Evolutionary conservation across 2,329 filamentous ascomycete genomes (phyloP).

Genomic region (Ophiosphaerella narmari): DNA sequence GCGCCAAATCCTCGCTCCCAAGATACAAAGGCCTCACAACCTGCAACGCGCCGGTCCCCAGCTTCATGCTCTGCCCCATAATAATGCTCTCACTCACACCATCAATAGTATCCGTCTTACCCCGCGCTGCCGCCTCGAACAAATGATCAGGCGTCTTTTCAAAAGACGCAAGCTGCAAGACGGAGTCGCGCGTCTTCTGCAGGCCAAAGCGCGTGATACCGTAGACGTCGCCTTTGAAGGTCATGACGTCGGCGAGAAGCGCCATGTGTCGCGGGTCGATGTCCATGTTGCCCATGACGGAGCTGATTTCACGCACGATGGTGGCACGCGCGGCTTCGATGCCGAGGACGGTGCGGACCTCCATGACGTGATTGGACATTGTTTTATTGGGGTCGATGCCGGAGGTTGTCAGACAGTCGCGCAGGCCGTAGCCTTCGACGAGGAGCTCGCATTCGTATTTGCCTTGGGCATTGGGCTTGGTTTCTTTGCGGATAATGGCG

Average conservation of each 20-base stretch:
- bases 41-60: constrained; percentile 92
- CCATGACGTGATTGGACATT: constrained; percentile 86
- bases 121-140: constrained; percentile 89
- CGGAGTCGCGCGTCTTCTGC: constrained; percentile 93
- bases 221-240: constrained; percentile 94
- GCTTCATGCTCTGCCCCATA: constrained; percentile 90
- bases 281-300: constrained; percentile 91
- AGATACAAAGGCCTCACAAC: constrained; percentile 73
- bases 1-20: constrained; percentile 21
- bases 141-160: constrained; percentile 98
- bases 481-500: constrained; percentile 85
- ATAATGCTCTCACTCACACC: constrained; percentile 97
- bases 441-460: constrained; percentile 60
- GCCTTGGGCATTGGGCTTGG: constrained; percentile 70
- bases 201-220: constrained; percentile 96
- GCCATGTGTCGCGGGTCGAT: constrained; percentile 99
- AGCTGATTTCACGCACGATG: constrained; percentile 84
- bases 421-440: constrained; percentile 93
- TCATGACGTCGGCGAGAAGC: constrained; percentile 96
- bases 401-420: constrained; percentile 88
- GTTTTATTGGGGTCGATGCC: constrained; percentile 80
- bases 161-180: constrained; percentile 91
- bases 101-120: constrained; percentile 90
- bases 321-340: constrained; percentile 92
- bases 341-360: constrained; percentile 82